Evolutionary conservation across 1,284 basidiomycete species (phyloP).

Genomic region (Microstroma glucosiphilum): DNA sequence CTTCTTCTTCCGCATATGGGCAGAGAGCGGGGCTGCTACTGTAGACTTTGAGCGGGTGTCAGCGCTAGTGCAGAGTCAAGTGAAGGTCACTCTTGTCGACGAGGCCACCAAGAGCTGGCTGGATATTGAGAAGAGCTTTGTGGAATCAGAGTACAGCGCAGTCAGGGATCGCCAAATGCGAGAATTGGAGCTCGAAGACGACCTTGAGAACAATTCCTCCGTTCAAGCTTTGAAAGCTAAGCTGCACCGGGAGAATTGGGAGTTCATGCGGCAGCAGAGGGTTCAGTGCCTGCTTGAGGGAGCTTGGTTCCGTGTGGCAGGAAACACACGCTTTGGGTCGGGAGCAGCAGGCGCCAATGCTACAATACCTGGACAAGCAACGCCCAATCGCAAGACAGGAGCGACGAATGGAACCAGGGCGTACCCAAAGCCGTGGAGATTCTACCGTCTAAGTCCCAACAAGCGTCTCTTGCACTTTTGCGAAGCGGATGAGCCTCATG

Average conservation of each 20-base stretch:
- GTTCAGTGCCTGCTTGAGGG: conserved; percentile 79
- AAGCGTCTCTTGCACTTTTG: conserved; percentile 74
- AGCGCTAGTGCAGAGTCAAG: conserved; percentile 76
- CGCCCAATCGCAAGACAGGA: neutral
- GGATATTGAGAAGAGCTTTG: conserved; percentile 76
- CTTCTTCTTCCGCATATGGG: conserved; percentile 93
- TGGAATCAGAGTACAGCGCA: conserved; percentile 75
- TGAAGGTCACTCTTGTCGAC: conserved; percentile 53
- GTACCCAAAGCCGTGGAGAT: conserved; percentile 41
- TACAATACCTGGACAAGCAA: neutral
- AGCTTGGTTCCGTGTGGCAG: conserved; percentile 74
- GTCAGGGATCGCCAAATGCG: conserved; percentile 89
- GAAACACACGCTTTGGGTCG: neutral
- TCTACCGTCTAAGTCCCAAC: conserved; percentile 55
- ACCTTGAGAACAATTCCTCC: conserved; percentile 52
- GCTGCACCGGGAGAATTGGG: conserved; percentile 82
- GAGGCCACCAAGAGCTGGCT: conserved; percentile 77
- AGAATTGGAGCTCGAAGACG: conserved; percentile 84
- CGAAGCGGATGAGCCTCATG: conserved; percentile 69
- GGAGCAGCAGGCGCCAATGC: neutral
- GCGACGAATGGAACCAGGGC: neutral
- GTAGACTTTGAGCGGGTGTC: conserved; percentile 66
- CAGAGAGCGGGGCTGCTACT: conserved; percentile 72
- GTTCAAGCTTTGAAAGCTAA: conserved; percentile 69
- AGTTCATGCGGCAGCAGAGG: conserved; percentile 84